Evolutionary conservation across 1,139 yeast genomes (phyloP).

Genomic region (Blastobotrys proliferans): DNA sequence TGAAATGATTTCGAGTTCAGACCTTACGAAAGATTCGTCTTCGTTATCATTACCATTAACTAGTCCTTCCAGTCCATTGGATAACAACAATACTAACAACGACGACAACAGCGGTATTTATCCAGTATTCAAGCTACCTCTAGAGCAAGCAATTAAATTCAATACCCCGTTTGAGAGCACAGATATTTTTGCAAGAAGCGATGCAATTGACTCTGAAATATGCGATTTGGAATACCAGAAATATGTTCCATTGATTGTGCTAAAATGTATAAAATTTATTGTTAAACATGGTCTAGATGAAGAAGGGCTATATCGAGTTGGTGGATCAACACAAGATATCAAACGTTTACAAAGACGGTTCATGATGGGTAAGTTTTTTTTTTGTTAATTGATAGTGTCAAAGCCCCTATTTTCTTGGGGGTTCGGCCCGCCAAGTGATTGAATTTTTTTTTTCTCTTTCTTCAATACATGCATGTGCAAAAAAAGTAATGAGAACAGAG

Average conservation of each 20-base stretch:
- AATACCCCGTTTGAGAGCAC: slow-evolving; percentile 16
- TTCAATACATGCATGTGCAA: neutral
- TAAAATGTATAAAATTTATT: slow-evolving; percentile 25
- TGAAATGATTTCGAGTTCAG: slow-evolving; percentile 2
- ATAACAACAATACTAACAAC: neutral
- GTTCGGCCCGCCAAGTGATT: neutral
- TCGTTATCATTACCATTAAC: too few relatives aligned
- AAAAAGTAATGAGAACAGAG: neutral
- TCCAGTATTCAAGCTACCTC: slow-evolving; percentile 28
- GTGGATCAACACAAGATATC: slow-evolving; percentile 71
- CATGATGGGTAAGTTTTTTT: slow-evolving; percentile 38
- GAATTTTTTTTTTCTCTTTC: slow-evolving; percentile 1
- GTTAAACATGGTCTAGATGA: slow-evolving; percentile 55
- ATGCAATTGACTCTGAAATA: slow-evolving; percentile 18
- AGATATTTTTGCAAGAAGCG: slow-evolving; percentile 15
- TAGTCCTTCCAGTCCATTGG: neutral
- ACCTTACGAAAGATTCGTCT: neutral
- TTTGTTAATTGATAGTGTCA: neutral
- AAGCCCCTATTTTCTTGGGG: neutral
- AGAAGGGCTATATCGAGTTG: slow-evolving; percentile 77
- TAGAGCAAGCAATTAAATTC: slow-evolving; percentile 26
- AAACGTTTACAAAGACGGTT: slow-evolving; percentile 56
- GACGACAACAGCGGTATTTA: slow-evolving; percentile 10
- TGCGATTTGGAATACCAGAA: slow-evolving; percentile 20
- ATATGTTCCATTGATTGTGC: slow-evolving; percentile 25